Percentiles rank a stretch among this genome's conserved stretches.
phyloP scores from a whole-genome alignment of 805 yeast species.

The Candida tammaniensis region DNA sequence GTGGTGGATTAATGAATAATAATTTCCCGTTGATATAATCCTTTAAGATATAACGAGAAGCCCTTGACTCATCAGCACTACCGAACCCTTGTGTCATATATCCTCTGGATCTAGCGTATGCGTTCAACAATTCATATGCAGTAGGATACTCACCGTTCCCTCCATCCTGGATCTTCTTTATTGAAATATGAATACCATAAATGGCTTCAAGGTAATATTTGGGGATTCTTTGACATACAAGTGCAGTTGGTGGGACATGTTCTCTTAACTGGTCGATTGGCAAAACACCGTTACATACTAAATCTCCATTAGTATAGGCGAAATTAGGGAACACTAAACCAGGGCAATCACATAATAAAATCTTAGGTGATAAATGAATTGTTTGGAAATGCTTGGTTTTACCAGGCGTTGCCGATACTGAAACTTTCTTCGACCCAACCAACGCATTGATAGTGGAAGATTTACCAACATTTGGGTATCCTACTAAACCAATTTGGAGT shows the following conservation, averaged over 20 bases:
- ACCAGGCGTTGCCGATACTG: conserved; percentile 98
- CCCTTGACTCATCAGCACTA: conserved; percentile 93
- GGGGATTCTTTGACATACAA: conserved; percentile 87
- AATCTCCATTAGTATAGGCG: conserved; percentile 93
- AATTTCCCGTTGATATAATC: conserved; percentile 94
- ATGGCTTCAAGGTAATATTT: conserved; percentile 84
- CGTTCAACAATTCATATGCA: conserved; percentile 81
- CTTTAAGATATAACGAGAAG: conserved; percentile 86
- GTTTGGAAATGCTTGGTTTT: conserved; percentile 99
- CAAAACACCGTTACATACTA: conserved; percentile 97
- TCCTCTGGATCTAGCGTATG: conserved; percentile 96
- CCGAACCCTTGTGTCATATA: conserved; percentile 97
- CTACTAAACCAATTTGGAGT: conserved; percentile 91
- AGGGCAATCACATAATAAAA: conserved; percentile 95
- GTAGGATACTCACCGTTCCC: conserved; percentile 81
- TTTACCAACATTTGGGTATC: conserved; percentile 97
- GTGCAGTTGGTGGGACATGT: conserved; percentile 79
- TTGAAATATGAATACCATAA: conserved; percentile 87
- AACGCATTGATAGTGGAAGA: conserved; percentile 94
- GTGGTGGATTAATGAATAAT: conserved; percentile 85
- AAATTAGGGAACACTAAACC: conserved; percentile 98
- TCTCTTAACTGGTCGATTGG: conserved; percentile 98
- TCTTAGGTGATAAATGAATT: conserved; percentile 75
- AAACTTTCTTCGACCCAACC: conserved; percentile 95
- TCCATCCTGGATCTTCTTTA: conserved; percentile 76